Percentiles rank a stretch among this genome's conserved stretches.
phyloP scores from a whole-genome alignment of 2,329 filamentous ascomycete genomes.

The Davidsoniella neocaledoniae region DNA sequence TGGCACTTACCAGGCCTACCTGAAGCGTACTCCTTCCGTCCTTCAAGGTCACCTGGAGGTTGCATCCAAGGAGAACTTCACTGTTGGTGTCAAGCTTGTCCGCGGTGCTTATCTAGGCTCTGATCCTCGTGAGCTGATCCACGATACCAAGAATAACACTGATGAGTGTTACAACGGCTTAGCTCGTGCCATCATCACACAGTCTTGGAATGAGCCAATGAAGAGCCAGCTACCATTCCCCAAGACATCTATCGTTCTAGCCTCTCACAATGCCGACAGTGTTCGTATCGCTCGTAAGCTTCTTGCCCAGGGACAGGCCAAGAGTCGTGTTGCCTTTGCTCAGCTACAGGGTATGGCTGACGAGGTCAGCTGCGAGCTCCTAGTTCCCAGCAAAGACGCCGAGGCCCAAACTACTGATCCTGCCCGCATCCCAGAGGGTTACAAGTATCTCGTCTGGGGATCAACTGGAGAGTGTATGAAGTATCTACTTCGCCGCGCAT shows the following conservation, averaged over 20 bases:
- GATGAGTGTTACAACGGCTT: constrained; percentile 58
- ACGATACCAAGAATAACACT: constrained; percentile 55
- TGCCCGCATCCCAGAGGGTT: constrained; percentile 24
- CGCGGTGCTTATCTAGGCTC: constrained; percentile 57
- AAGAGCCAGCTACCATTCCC: constrained; percentile 32
- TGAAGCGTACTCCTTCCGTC: constrained; percentile 42
- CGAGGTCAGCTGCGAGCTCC: constrained; percentile 58
- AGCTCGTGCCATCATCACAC: constrained; percentile 47
- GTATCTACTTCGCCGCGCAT: constrained; percentile 45
- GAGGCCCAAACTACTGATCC: constrained; percentile 4
- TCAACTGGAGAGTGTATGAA: constrained; percentile 69
- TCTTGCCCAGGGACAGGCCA: constrained; percentile 27
- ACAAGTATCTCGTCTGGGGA: constrained; percentile 56
- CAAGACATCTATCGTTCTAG: constrained; percentile 49
- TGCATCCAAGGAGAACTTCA: constrained; percentile 43
- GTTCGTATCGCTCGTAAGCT: constrained; percentile 41
- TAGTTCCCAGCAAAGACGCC: constrained; percentile 15
- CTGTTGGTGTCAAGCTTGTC: constrained; percentile 58
- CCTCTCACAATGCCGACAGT: constrained; percentile 65
- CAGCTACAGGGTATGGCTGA: constrained; percentile 95
- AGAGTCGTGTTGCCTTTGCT: constrained; percentile 28
- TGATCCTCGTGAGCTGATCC: constrained; percentile 53
- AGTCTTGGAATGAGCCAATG: constrained; percentile 38
- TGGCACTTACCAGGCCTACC: constrained; percentile 64
- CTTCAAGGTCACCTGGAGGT: constrained; percentile 42